Base-by-base conservation (phyloP, 2,329 filamentous ascomycete genomes). In the Trichoderma sp. region DNA sequence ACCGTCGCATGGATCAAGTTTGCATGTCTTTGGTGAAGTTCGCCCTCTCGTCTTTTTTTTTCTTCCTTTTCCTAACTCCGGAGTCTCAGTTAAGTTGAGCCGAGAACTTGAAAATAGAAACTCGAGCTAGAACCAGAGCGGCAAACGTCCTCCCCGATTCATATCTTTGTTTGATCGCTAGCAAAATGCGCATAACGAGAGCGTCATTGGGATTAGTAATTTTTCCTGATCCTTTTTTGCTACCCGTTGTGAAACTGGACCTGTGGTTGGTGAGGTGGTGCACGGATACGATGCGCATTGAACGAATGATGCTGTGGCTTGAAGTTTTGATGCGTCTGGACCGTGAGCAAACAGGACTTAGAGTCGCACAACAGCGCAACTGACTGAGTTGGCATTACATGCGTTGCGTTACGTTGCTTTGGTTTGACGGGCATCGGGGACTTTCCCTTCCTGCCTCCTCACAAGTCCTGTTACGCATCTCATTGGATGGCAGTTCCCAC, bases 231-330 rank as follows among this genome's bases (percentile, higher is more conserved):
- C n/a, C 19, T 2, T 40, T 29, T 53, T 49, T 33, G 49, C 29
- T 14, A n/a, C 19, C 31, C 29, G 29, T 55, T n/a, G 61, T 56
- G 13, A 14, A 31, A 43, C 61, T 56, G 11, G 10, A 11, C 35
- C 24, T 31, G 33, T 31, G 21, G 49, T 43, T 43, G 35, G 49
- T 33, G 49, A 55, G 29, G 49, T 31, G 47, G 61, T 64, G 52
- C 33, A 56, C 33, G 61, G 49, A 56, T 64, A 35, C 29, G 49
- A 64, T 64, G 52, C 24, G 13, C 24, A 31, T 40, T 64, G 33
- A 43, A 21, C n/a, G 37, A 65, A 65, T 40, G 53, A 65, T 65
- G 49, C 35, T 56, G 62, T 56, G 52, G 49, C 24, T 56, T 43
- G 19, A 16, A 6, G 40, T 43, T 11, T 24, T 56, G 52, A 31